phyloP scores from a whole-genome alignment of 1,284 basidiomycete genomes.

The Rhodofomes roseus region DNA sequence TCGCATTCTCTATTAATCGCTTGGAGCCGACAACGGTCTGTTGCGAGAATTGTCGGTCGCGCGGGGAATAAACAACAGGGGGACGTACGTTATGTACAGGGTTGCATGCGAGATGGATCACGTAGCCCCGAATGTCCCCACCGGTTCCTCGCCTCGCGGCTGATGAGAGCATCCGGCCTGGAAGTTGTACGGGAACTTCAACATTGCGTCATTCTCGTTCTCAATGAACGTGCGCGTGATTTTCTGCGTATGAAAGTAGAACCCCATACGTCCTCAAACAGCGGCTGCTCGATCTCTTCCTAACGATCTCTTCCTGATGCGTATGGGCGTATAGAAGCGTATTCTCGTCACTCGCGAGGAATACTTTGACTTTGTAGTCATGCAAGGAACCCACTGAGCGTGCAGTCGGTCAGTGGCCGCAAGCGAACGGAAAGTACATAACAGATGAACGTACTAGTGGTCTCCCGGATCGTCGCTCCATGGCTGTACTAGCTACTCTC shows the following conservation, averaged over 20 bases:
- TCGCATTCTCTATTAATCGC: constrained; percentile 53
- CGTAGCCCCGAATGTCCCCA: constrained; percentile 59
- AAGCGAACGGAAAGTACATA: neutral
- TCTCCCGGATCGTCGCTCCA: constrained; percentile 52
- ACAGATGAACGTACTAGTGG: constrained; percentile 38
- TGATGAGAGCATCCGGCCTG: constrained; percentile 57
- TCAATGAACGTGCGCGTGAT: constrained; percentile 46
- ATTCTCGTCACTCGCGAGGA: constrained; percentile 55
- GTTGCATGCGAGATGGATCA: constrained; percentile 52
- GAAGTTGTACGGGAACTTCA: constrained; percentile 52
- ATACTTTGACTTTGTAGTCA: constrained; percentile 64
- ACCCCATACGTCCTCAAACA: constrained; percentile 66
- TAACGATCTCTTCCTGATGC: constrained; percentile 45
- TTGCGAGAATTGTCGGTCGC: neutral
- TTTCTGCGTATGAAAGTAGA: constrained; percentile 45
- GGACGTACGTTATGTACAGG: constrained; percentile 46
- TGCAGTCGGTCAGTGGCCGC: neutral
- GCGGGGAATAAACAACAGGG: neutral
- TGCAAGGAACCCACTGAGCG: constrained; percentile 60
- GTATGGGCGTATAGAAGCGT: constrained; percentile 54
- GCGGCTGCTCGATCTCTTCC: constrained; percentile 44
- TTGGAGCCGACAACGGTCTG: constrained; percentile 58
- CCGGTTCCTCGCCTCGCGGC: constrained; percentile 49
- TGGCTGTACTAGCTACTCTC: constrained; percentile 46
- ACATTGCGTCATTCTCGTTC: constrained; percentile 52